Percentiles rank a stretch among this genome's conserved stretches.
phyloP scores from a whole-genome alignment of 2,329 filamentous ascomycete species.

The Pezicula radicicola region DNA sequence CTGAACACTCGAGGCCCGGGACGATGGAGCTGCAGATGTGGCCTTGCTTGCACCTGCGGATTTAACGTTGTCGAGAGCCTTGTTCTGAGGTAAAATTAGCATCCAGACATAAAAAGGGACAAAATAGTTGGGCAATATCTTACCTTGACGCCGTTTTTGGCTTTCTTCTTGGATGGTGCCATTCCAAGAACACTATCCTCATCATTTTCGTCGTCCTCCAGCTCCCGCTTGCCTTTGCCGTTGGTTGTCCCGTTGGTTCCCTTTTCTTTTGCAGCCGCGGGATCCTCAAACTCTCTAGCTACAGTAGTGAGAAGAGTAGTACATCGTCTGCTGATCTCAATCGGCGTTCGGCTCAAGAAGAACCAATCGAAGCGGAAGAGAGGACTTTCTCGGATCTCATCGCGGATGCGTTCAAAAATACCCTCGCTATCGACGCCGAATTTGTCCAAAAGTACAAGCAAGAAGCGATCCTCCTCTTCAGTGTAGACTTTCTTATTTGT shows the following conservation, averaged over 20 bases:
- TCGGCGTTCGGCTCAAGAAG: constrained; percentile 89
- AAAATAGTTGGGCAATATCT: constrained; percentile 1
- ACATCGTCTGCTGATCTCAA: constrained; percentile 88
- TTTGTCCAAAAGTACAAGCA: constrained; percentile 89
- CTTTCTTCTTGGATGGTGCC: constrained; percentile 91
- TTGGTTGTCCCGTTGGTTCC: constrained; percentile 53
- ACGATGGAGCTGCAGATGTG: constrained; percentile 71
- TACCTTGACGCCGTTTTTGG: constrained; percentile 79
- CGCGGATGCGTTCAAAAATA: constrained; percentile 91
- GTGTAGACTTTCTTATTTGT: constrained; percentile 99
- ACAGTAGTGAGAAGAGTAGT: constrained; percentile 93
- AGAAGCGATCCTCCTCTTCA: constrained; percentile 94
- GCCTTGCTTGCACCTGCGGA: constrained; percentile 65
- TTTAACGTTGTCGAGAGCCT: constrained; percentile 87
- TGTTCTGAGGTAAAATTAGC: constrained; percentile 62
- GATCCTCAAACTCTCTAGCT: constrained; percentile 86
- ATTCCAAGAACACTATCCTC: constrained; percentile 77
- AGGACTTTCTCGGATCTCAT: constrained; percentile 91
- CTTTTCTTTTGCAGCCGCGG: constrained; percentile 41
- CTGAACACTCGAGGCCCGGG: constrained; percentile 79
- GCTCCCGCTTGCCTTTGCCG: constrained; percentile 70
- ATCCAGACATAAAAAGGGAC: constrained; percentile 4
- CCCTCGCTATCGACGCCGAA: constrained; percentile 88
- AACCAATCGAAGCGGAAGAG: constrained; percentile 99
- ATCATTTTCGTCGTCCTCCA: constrained; percentile 79